These are phyloP conservation scores for Pyrenochaeta sp. DNA, from an alignment of 2,329 filamentous ascomycete genomes.

Conservation along the genomic window DNA sequence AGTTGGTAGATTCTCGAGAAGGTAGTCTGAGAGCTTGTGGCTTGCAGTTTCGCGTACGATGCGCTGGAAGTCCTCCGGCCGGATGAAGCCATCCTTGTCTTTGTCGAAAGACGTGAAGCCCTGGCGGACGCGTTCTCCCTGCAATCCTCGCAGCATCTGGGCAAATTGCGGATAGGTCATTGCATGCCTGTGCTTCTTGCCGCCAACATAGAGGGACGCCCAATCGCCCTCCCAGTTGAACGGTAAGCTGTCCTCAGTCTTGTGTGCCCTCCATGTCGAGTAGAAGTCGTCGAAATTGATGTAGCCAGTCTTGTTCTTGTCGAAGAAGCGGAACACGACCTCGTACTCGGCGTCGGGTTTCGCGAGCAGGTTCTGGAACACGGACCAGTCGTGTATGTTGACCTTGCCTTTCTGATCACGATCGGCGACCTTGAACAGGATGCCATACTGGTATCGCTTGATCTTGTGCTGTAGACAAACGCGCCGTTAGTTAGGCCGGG, in stretches of 20 bases:
- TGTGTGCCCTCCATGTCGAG: constrained; percentile 85
- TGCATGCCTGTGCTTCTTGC: constrained; percentile 84
- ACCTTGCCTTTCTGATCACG: constrained; percentile 76
- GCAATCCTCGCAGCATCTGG: constrained; percentile 95
- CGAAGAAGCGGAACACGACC: constrained; percentile 96
- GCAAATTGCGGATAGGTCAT: constrained; percentile 97
- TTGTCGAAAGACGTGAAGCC: constrained; percentile 93
- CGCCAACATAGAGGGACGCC: constrained; percentile 92
- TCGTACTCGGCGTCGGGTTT: constrained; percentile 99
- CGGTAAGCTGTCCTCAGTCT: constrained; percentile 82
- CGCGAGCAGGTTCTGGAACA: constrained; percentile 90
- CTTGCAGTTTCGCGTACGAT: constrained; percentile 92
- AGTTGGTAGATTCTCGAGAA: constrained; percentile 88
- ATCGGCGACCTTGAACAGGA: constrained; percentile 93
- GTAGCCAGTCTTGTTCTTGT: constrained; percentile 80
- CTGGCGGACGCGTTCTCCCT: constrained; percentile 94
- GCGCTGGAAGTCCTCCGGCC: constrained; percentile 93
- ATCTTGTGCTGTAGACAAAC: constrained; percentile 82
- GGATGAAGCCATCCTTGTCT: constrained; percentile 92
- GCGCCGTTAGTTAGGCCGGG: constrained; percentile 40
- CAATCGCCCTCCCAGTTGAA: constrained; percentile 98
- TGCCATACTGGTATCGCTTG: constrained; percentile 91
- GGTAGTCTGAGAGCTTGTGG: constrained; percentile 97
- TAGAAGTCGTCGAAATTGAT: constrained; percentile 93
- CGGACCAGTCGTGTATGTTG: constrained; percentile 84